Evolutionary conservation across 73 alveolate species (phyloP).

Genomic region (Paramecium bursaria): DNA sequence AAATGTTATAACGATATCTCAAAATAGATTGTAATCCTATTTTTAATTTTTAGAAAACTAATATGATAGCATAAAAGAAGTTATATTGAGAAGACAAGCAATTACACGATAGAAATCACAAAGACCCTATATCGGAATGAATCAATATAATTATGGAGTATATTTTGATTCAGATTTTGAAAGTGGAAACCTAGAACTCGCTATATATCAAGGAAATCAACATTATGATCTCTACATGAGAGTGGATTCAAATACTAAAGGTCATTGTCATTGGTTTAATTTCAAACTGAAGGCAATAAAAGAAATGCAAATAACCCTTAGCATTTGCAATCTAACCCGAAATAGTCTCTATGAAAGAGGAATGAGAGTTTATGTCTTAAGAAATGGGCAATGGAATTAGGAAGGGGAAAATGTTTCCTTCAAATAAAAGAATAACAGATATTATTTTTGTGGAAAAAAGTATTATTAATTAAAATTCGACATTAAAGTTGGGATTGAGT

Average conservation of each 20-base stretch:
- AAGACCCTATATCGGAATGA: constrained; percentile 1
- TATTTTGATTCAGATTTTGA: constrained; percentile 72
- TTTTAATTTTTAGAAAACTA: not conserved
- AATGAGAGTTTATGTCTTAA: constrained; percentile 56
- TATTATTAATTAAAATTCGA: constrained; percentile 21
- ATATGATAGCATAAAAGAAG: constrained; percentile 30
- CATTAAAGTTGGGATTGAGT: constrained; percentile 10
- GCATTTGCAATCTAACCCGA: constrained; percentile 70
- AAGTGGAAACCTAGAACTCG: constrained; percentile 89
- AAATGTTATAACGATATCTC: not conserved
- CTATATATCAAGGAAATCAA: constrained; percentile 72
- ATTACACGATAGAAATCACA: not conserved
- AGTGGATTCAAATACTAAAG: constrained; percentile 95
- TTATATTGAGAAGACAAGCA: constrained; percentile 3
- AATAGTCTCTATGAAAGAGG: constrained; percentile 68
- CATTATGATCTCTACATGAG: constrained; percentile 89
- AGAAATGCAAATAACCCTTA: constrained; percentile 38
- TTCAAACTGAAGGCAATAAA: constrained; percentile 83
- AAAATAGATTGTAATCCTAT: not conserved
- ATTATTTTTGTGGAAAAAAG: constrained; percentile 48
- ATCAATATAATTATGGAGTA: not conserved
- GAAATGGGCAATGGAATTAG: constrained; percentile 71
- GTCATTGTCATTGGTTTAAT: constrained; percentile 95
- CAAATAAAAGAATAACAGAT: constrained; percentile 57
- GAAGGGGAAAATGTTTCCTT: constrained; percentile 76